Conservation (phyloP, 148 eudicot genomes). For the Heliamphora exappendiculata region DNA sequence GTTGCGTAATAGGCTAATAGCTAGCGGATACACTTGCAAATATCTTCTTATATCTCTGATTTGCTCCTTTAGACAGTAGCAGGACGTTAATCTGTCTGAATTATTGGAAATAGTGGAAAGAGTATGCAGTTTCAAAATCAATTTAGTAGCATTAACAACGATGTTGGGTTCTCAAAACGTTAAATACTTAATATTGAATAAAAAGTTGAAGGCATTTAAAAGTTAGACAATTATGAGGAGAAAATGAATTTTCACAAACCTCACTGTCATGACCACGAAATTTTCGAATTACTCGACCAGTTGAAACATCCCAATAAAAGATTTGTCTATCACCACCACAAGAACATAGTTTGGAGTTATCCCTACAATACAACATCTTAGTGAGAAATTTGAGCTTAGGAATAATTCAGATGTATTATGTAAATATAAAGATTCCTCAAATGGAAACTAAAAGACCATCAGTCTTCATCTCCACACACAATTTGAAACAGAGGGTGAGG, state of each 20-base stretch:
- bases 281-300: slow-evolving; percentile 81
- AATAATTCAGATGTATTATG: background rate
- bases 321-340: slow-evolving; percentile 98
- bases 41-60: background rate
- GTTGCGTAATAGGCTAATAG: too few relatives aligned
- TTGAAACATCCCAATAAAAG: slow-evolving; percentile 93
- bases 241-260: slow-evolving; percentile 34
- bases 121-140: background rate
- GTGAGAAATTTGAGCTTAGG: background rate
- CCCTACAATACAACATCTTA: slow-evolving; percentile 36
- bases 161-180: background rate
- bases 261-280: slow-evolving; percentile 98
- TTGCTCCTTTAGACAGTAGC: background rate
- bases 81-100: background rate
- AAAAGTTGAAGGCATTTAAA: background rate
- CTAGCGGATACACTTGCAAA: background rate
- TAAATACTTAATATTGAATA: background rate
- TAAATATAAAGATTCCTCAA: background rate
- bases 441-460: background rate
- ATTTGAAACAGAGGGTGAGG: background rate
- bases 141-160: background rate
- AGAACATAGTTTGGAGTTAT: slow-evolving; percentile 77
- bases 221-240: background rate
- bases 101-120: background rate
- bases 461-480: background rate